Evolutionary conservation across 495 filamentous ascomycete species (phyloP), one percentile per base, ranked within the genome.

Genomic region (Neurospora sp.): DNA sequence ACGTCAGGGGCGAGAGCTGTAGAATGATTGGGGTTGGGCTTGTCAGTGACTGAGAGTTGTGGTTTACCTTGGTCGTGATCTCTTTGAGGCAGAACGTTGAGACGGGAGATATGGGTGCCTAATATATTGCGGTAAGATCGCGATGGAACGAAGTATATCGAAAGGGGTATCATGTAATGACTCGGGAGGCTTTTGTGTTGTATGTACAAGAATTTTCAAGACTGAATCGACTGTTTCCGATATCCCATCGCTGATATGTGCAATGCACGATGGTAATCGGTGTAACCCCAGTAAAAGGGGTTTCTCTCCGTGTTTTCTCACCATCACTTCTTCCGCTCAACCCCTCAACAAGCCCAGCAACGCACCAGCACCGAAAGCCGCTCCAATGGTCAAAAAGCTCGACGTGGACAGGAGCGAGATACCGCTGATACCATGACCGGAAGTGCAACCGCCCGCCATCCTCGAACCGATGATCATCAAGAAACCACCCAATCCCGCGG

Each of bases 391-490:
- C 18, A 90, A 71, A 71, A 88, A 79, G 77, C 88, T 89, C 2
- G 84, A 82, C 23, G 85, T 76, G 0, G 85, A 86, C 7, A 89
- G 74, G 75, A 85, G 76, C 39, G 84, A 82, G 69, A 89, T 82
- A 5, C 88, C 88, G 39, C 83, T 88, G 73, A 90, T 88, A 2
- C 88, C 88, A 75, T 90, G 88, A 0, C 88, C 88, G 31, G 85
- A 88, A 0, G 88, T 89, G 73, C 88, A 90, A 3, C 88, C 88
- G 5, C 88, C 88, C 0, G 83, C 88, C 62, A 89, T 80, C 70
- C 87, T 78, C 38, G 87, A 81, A 18, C 88, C 88, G 31, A 89
- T 62, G 2, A 86, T 79, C 78, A 90, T 82, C 70, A 88, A 72
- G 27, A 84, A 79, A 20, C 87, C 87, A 20, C 88, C 88, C 35